Conservation (phyloP, 2,329 filamentous ascomycete species). For the Diaporthe capsici region DNA sequence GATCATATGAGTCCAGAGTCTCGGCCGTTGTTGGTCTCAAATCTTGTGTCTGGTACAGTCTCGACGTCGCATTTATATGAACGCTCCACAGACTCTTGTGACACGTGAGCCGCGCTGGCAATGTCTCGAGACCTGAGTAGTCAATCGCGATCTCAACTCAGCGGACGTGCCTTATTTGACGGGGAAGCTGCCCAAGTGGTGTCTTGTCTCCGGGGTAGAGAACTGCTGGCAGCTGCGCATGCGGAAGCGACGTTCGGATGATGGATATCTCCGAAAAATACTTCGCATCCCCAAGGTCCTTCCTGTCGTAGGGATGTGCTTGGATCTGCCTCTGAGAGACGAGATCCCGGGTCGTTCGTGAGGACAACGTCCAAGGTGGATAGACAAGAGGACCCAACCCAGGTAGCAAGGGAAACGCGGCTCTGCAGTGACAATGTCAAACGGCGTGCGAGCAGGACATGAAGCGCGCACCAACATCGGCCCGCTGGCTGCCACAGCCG, state of each 20-base stretch:
- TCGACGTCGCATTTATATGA: slow-evolving; percentile 23
- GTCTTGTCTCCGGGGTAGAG: background rate
- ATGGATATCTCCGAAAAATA: background rate
- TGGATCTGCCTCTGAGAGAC: background rate
- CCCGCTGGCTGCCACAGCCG: slow-evolving; percentile 16
- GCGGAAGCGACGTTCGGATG: background rate
- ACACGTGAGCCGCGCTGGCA: background rate
- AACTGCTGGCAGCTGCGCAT: background rate
- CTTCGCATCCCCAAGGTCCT: background rate
- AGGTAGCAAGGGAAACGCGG: background rate
- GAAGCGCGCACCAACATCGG: slow-evolving; percentile 25
- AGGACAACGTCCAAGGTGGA: background rate
- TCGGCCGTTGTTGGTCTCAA: slow-evolving; percentile 31
- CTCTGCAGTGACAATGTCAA: slow-evolving; percentile 1
- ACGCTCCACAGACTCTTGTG: background rate
- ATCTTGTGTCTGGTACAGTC: slow-evolving; percentile 12
- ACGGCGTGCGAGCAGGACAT: background rate
- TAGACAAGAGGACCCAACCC: no score
- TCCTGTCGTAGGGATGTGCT: background rate
- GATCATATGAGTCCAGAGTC: slow-evolving; percentile 23
- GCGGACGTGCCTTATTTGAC: no score
- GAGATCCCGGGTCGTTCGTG: background rate
- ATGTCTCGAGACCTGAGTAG: background rate
- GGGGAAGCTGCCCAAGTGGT: background rate
- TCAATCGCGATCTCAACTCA: background rate